phyloP scores from a whole-genome alignment of 768 basidiomycete genomes.

The Suillus variegatus region DNA sequence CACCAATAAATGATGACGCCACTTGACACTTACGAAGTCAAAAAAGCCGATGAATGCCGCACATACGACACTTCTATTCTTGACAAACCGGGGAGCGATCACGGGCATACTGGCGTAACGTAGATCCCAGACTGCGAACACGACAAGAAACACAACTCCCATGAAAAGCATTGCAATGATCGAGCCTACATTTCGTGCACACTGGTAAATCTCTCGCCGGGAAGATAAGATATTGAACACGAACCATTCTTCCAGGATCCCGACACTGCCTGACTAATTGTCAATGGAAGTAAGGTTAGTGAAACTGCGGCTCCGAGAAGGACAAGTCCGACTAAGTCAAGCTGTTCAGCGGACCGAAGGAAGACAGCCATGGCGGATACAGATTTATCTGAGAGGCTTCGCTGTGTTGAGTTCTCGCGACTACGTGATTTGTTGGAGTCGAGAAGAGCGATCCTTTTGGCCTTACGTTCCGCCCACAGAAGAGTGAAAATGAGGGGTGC shows the following conservation, averaged over 20 bases:
- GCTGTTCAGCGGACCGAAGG: slow-evolving; percentile 30
- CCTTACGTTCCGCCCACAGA: slow-evolving; percentile 54
- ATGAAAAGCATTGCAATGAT: slow-evolving; percentile 54
- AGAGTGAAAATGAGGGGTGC: slow-evolving; percentile 55
- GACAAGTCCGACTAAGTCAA: slow-evolving; percentile 53
- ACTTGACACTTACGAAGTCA: slow-evolving; percentile 48
- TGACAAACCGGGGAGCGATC: slow-evolving; percentile 57
- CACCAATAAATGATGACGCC: neutral
- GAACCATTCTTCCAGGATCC: slow-evolving; percentile 48
- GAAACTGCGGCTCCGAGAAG: slow-evolving; percentile 51
- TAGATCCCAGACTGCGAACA: slow-evolving; percentile 48
- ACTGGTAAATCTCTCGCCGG: neutral
- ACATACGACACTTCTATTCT: slow-evolving; percentile 58
- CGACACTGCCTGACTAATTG: slow-evolving; percentile 42
- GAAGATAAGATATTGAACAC: slow-evolving; percentile 15
- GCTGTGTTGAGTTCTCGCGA: neutral
- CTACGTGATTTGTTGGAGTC: slow-evolving; percentile 6
- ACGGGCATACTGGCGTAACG: slow-evolving; percentile 59
- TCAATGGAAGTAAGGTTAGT: slow-evolving; percentile 57
- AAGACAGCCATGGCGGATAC: slow-evolving; percentile 10
- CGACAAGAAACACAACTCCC: slow-evolving; percentile 44
- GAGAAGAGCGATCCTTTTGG: slow-evolving; percentile 39
- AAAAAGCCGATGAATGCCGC: slow-evolving; percentile 63
- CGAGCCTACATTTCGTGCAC: slow-evolving; percentile 37
- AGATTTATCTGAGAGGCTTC: neutral